A percentile compares a stretch with the other conserved stretches of the same genome.
phyloP scores from a whole-genome alignment of 2,329 filamentous ascomycete genomes.

The Pseudogymnoascus sp. region DNA sequence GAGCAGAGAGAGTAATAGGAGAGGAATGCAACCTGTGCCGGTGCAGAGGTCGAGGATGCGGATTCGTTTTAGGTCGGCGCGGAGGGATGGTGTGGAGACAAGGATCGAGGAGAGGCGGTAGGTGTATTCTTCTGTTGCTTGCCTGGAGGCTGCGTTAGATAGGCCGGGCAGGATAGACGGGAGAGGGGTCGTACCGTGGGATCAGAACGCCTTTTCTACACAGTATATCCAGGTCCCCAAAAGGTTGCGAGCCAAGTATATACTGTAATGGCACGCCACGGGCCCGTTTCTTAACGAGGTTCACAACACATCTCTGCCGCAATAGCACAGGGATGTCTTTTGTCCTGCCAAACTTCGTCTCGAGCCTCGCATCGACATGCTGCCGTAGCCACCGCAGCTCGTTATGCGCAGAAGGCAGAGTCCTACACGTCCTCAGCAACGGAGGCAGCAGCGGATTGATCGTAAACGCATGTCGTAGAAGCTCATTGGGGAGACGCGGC shows the following conservation, averaged over 20 bases:
- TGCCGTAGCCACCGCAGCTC: slow-evolving; percentile 68
- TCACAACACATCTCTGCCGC: slow-evolving; percentile 23
- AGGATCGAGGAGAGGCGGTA: slow-evolving; percentile 39
- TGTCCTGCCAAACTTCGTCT: slow-evolving; percentile 16
- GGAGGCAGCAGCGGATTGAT: slow-evolving; percentile 48
- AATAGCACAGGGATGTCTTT: slow-evolving; percentile 10
- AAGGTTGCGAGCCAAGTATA: slow-evolving; percentile 78
- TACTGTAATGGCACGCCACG: slow-evolving; percentile 78
- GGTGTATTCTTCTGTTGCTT: slow-evolving; percentile 65
- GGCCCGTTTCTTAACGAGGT: slow-evolving; percentile 42
- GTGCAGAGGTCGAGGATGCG: slow-evolving; percentile 79
- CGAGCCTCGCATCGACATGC: slow-evolving; percentile 36
- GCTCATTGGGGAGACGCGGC: slow-evolving; percentile 54
- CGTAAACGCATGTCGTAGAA: slow-evolving; percentile 45
- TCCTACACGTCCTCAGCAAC: slow-evolving; percentile 56
- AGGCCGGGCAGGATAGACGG: slow-evolving; percentile 8
- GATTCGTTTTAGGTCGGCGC: slow-evolving; percentile 15
- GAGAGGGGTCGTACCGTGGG: slow-evolving; percentile 48
- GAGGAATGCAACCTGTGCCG: slow-evolving; percentile 81
- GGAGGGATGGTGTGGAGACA: background rate
- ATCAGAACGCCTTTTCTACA: slow-evolving; percentile 77
- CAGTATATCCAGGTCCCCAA: slow-evolving; percentile 71
- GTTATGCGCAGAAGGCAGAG: slow-evolving; percentile 53
- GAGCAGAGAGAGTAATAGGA: slow-evolving; percentile 62
- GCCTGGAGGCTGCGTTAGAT: slow-evolving; percentile 29